Evolutionary conservation across 768 basidiomycete genomes (phyloP).

Genomic region (Tremella yokohamensis): DNA sequence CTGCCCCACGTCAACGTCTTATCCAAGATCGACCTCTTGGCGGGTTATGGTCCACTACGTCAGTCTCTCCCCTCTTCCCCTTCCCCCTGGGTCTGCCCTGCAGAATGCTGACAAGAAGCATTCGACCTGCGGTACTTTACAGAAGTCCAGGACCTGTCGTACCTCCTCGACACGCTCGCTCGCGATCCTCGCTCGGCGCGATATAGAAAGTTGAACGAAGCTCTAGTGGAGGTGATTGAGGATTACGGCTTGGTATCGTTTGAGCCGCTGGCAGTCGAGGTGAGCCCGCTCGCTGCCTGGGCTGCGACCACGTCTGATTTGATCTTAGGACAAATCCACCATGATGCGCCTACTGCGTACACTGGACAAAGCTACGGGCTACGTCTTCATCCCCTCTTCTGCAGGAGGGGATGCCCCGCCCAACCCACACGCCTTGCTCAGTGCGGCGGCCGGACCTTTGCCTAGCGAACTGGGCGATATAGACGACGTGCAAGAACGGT

Average conservation of each 20-base stretch:
- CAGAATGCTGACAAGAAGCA: slow-evolving; percentile 59
- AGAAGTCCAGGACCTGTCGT: slow-evolving; percentile 90
- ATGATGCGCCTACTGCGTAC: slow-evolving; percentile 82
- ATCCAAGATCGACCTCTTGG: slow-evolving; percentile 89
- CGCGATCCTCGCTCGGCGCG: slow-evolving; percentile 60
- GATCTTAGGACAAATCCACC: slow-evolving; percentile 76
- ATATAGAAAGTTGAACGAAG: slow-evolving; percentile 76
- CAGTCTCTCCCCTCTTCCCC: slow-evolving; percentile 39
- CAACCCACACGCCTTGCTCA: slow-evolving; percentile 59
- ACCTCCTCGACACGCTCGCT: slow-evolving; percentile 72
- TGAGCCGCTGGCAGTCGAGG: slow-evolving; percentile 94
- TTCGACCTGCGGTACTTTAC: slow-evolving; percentile 98
- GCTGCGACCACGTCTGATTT: background rate
- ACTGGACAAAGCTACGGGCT: slow-evolving; percentile 89
- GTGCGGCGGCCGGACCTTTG: slow-evolving; percentile 31
- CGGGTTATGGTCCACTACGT: slow-evolving; percentile 89
- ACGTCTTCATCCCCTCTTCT: slow-evolving; percentile 69
- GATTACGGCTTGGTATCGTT: slow-evolving; percentile 91
- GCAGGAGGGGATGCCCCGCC: slow-evolving; percentile 40
- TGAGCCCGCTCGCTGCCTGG: slow-evolving; percentile 47
- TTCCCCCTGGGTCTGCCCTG: background rate
- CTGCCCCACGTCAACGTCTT: slow-evolving; percentile 97
- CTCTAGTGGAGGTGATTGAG: slow-evolving; percentile 86
- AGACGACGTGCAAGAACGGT: slow-evolving; percentile 83
- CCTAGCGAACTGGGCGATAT: slow-evolving; percentile 49